Conservation (phyloP, 1,139 yeast species). For the Saccharomyces pastorianus region DNA sequence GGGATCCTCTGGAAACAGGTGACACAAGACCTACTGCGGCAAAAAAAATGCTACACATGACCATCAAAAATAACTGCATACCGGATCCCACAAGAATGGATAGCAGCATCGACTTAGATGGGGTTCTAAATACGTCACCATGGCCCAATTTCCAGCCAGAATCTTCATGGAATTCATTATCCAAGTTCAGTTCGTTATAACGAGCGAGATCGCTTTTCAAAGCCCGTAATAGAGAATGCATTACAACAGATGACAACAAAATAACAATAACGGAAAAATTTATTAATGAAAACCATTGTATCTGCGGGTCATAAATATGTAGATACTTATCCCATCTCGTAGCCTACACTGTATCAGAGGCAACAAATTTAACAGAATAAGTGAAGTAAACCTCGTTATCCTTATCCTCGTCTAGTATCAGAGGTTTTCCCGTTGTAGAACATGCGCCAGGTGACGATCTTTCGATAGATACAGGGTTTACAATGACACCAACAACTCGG, state of each 20-base stretch:
- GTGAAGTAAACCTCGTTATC: constrained; percentile 46
- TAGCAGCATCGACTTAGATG: constrained; percentile 58
- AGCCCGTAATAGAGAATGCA: constrained; percentile 71
- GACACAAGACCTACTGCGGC: constrained; percentile 86
- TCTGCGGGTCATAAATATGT: constrained; percentile 83
- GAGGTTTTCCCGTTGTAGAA: constrained; percentile 35
- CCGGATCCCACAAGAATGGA: constrained; percentile 88
- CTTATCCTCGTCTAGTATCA: constrained; percentile 36
- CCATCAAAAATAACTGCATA: constrained; percentile 72
- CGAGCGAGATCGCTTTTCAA: constrained; percentile 78
- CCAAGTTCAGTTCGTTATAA: constrained; percentile 82
- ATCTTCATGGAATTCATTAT: constrained; percentile 84
- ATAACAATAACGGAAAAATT: constrained; percentile 78
- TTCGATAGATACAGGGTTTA: constrained; percentile 58
- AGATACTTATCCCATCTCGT: constrained; percentile 97
- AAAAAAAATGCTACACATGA: constrained; percentile 62
- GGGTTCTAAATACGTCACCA: constrained; percentile 91
- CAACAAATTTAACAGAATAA: constrained; percentile 57
- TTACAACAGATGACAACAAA: constrained; percentile 68
- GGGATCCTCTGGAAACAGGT: constrained; percentile 90
- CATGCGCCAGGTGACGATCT: constrained; percentile 36
- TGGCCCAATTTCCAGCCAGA: constrained; percentile 96
- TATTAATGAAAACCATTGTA: constrained; percentile 90
- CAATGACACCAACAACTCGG: constrained; percentile 88
- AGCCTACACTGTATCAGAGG: constrained; percentile 82